phyloP scores from a whole-genome alignment of 75 land plant species.

The Isoetes taiwanensis region DNA sequence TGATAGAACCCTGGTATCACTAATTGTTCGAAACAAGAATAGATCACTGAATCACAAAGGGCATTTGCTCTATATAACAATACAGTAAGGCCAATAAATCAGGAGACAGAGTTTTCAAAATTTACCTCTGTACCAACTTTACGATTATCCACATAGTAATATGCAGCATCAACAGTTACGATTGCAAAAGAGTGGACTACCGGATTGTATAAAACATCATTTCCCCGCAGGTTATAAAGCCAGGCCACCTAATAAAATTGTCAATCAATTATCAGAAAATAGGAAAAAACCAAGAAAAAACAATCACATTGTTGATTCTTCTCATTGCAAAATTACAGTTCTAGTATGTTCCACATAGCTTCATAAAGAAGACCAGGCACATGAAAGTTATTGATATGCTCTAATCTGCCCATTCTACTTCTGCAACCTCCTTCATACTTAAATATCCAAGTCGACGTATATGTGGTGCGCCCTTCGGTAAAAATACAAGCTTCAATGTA shows the following conservation, averaged over 20 bases:
- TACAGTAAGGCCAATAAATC: not conserved
- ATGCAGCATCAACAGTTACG: conserved; percentile 59
- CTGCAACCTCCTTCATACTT: too few relatives aligned
- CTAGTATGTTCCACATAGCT: too few relatives aligned
- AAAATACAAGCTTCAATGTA: too few relatives aligned
- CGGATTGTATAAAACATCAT: conserved; percentile 86
- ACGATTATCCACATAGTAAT: conserved; percentile 72
- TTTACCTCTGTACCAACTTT: conserved; percentile 71
- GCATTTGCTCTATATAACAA: not conserved
- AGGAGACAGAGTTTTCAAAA: not conserved
- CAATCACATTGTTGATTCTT: too few relatives aligned
- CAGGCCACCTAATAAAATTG: conserved; percentile 71
- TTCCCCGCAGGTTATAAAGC: conserved; percentile 86
- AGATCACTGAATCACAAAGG: not conserved
- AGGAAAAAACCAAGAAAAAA: not conserved
- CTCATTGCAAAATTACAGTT: too few relatives aligned
- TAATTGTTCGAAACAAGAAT: too few relatives aligned
- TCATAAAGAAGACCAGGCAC: too few relatives aligned
- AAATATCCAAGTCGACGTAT: too few relatives aligned
- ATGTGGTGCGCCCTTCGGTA: too few relatives aligned
- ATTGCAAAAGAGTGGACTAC: conserved; percentile 86
- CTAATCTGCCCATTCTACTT: too few relatives aligned
- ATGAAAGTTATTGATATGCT: too few relatives aligned
- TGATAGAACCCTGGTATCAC: too few relatives aligned
- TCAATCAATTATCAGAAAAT: not conserved